Evolutionary conservation across 2,329 filamentous ascomycete genomes (phyloP).

Genomic region (Exophiala lecanii-corni): DNA sequence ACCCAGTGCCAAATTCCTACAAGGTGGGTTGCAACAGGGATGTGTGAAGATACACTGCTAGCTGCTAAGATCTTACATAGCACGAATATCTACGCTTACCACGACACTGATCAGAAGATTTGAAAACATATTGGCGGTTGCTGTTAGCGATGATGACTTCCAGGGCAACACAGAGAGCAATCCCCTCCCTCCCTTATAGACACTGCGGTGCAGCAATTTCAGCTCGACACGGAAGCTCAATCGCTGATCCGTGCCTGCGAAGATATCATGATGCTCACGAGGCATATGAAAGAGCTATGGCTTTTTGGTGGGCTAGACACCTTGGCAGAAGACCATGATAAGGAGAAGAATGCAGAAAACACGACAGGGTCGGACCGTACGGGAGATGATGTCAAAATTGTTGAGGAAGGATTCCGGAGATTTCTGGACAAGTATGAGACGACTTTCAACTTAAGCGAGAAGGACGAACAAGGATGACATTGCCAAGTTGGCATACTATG

Average conservation of each 20-base stretch:
- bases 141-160: conserved; percentile 6
- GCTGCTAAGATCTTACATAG: conserved; percentile 4
- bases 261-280: conserved; percentile 57
- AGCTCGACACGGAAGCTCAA: conserved; percentile 49
- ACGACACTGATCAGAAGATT: conserved; percentile 22
- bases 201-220: conserved; percentile 54
- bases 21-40: conserved; percentile 21
- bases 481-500: no score
- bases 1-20: conserved; percentile 20
- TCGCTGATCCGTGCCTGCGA: conserved; percentile 58
- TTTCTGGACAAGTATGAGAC: conserved; percentile 21
- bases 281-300: conserved; percentile 63
- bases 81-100: conserved; percentile 22
- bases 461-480: no score
- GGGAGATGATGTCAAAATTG: conserved; percentile 45
- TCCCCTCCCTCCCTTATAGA: conserved; percentile 37
- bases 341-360: conserved; percentile 37
- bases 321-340: conserved; percentile 38
- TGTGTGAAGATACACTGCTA: no score
- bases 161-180: conserved; percentile 3
- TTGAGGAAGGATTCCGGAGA: conserved; percentile 29
- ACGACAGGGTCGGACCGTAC: conserved; percentile 36
- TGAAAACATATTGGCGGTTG: conserved; percentile 24
- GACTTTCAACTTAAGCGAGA: conserved; percentile 5
- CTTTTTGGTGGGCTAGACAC: conserved; percentile 61